Percentiles rank a stretch among this genome's conserved stretches.
These are phyloP conservation scores for Sclerotinia sclerotiorum DNA, from an alignment of 2,329 filamentous ascomycete genomes.

Conservation along the genomic window DNA sequence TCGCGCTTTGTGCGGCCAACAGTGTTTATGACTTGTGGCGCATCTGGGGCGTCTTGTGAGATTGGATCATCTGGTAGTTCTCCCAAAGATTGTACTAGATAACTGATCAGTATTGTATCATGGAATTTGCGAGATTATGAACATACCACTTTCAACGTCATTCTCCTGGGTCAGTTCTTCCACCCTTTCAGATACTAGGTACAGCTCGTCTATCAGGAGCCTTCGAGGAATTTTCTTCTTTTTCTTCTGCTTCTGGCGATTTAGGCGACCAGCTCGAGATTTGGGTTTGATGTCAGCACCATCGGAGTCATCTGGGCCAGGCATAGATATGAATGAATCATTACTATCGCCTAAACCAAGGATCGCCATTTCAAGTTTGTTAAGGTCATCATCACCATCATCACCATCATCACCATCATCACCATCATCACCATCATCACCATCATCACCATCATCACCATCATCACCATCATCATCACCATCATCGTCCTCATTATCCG, in stretches of 20 bases:
- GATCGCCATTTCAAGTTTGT: neutral
- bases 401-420: no score
- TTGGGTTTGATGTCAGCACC: neutral
- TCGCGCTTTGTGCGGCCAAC: neutral
- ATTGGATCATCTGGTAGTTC: constrained; percentile 35
- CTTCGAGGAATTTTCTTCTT: constrained; percentile 26
- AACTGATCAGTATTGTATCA: neutral
- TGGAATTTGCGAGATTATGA: neutral
- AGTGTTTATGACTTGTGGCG: neutral
- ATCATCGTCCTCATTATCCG: neutral
- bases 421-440: no score
- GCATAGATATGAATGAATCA: neutral
- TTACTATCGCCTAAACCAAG: neutral
- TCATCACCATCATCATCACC: constrained; percentile 5
- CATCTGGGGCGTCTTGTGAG: constrained; percentile 26
- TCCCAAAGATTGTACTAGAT: constrained; percentile 19
- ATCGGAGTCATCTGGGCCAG: neutral
- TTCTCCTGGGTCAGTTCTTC: constrained; percentile 20
- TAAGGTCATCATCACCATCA: neutral
- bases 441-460: no score
- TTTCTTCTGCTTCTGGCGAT: constrained; percentile 5
- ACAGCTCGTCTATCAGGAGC: constrained; percentile 31
- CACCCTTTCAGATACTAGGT: constrained; percentile 26
- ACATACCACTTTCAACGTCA: constrained; percentile 12
- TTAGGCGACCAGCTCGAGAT: neutral